Evolutionary conservation across 1,139 yeast genomes (phyloP), one percentile per base, ranked within the genome.

Genomic region (Zhuliangozyma blackwelliae): DNA sequence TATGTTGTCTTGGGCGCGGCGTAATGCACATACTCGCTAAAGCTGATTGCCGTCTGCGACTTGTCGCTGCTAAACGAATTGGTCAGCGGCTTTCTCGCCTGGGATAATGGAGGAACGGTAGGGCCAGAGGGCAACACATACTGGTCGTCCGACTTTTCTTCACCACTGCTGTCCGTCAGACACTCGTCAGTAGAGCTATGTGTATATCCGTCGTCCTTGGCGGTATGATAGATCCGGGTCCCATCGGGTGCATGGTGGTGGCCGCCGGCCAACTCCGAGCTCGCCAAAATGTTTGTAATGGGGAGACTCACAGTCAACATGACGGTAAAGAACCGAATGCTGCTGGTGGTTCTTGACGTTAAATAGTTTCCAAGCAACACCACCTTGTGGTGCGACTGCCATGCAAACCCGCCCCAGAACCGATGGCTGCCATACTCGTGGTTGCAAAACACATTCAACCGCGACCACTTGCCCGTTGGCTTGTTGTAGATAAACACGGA

Each of bases 371-470:
- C 92, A 40, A 77, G 54, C 33, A 75, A 59, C 7, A 73, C 67
- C 2, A 82, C 79, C 51, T 78, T 79, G 51, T 82, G 90, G 57
- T 83, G 92, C 1, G 89, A 80, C 32, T 72, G 73, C 92, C 92
- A 83, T 0, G 79, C 78, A 57, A 74, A 79, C 0, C 85, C 79
- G 41, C 78, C 80, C 77, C 85, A 77, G 38, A 81, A 70, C 36
- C 83, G 60, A 49, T 82, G 85, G 7, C 74, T 68, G 13, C 76
- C 75, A 32, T 69, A 63, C 34, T 72, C 77, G 46, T 76, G 81
- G 38, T 72, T 67, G 52, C 87, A 80, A 38, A 67, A 68, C 2
- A 74, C 62, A 45, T 77, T 80, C 21, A 83, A 54, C 37, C 81
- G 62, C 1, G 82, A 75, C 89, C 90, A 82, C 48, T 73, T 75